Base-by-base conservation (phyloP, 139 green algal species). In the Closterium sp. region DNA sequence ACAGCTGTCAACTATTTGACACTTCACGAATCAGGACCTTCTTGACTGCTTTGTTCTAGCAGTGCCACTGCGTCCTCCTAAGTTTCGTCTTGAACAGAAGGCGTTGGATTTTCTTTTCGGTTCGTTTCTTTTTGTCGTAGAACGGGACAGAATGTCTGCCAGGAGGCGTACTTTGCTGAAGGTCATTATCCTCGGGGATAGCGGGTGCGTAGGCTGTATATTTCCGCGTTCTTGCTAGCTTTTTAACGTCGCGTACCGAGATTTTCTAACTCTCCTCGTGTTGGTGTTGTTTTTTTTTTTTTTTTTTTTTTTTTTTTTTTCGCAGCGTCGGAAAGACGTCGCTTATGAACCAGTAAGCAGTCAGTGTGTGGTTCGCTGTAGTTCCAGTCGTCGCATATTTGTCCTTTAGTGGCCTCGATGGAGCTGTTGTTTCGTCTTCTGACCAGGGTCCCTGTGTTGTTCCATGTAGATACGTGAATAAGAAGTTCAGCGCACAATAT, bases 401-500 rank as follows among this genome's bases (percentile, higher is more conserved):
- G 13, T 87, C 28, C 10, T 11, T 87, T 17, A 31, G n/a, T 87
- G 4, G 6, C 4, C 17, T 32, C 27, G 19, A 21, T 17, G 28
- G 17, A 17, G 11, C 85, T 21, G 85, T 27, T n/a, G n/a, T n/a
- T n/a, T 31, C 85, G 24, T 32, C 28, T 2, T 87, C n/a, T 87
- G 85, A 87, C n/a, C 17, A 30, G 87, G 38, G 7, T 10, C 22
- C 88, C 88, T 90, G 10, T n/a, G 9, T 79, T 79, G 62, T 24
- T 79, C 62, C 27, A 5, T 91, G 89, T 29, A 93, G 86, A 32
- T 99, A 99, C 62, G 98, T 99, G 31, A 98, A 99, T 94, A 99
- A 99, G 95, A 99, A 99, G 95, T 99, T 99, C 93, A 97, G 94
- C 86, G 98, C 97, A 93, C 97, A 99, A 94, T 99, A 99, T 96